Conservation (phyloP, 202 grass and related monocot genomes). For the Brachypodium distachyon region DNA sequence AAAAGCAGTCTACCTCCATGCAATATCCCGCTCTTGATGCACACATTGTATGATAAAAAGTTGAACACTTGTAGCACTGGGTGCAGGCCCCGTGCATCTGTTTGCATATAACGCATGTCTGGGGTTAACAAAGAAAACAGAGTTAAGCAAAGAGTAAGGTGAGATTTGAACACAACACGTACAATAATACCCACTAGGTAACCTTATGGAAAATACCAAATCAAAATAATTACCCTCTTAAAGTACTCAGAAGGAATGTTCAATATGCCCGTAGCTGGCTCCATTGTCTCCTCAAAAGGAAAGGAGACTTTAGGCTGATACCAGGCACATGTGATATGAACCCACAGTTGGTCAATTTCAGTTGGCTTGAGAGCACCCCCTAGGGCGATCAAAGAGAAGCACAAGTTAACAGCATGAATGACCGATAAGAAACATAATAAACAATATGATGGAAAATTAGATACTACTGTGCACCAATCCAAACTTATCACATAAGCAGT, state of each 20-base stretch:
- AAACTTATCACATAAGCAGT: conserved; percentile 13
- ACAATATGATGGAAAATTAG: neutral
- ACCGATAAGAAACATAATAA: neutral
- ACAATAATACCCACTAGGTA: neutral
- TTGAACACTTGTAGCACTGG: conserved; percentile 73
- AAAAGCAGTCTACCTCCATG: conserved; percentile 77
- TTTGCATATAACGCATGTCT: conserved; percentile 94
- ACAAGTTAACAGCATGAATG: conserved; percentile 4
- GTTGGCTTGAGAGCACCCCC: conserved; percentile 94
- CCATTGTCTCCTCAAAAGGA: conserved; percentile 67
- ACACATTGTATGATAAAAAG: conserved; percentile 87
- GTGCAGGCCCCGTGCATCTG: conserved; percentile 88
- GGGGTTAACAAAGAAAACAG: conserved; percentile 12
- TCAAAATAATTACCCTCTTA: conserved; percentile 53
- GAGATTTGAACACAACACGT: neutral
- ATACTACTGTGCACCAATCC: neutral
- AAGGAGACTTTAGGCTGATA: conserved; percentile 90
- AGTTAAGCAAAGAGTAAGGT: conserved; percentile 4
- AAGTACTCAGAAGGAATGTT: conserved; percentile 70
- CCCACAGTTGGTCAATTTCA: conserved; percentile 77
- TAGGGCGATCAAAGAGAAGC: conserved; percentile 7
- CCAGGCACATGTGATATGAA: conserved; percentile 95
- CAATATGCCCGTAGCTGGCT: conserved; percentile 82
- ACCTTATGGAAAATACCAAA: neutral
- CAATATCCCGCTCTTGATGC: conserved; percentile 87